Base-by-base conservation (phyloP, 2,329 filamentous ascomycete species). In the Calonectria hongkongensis region DNA sequence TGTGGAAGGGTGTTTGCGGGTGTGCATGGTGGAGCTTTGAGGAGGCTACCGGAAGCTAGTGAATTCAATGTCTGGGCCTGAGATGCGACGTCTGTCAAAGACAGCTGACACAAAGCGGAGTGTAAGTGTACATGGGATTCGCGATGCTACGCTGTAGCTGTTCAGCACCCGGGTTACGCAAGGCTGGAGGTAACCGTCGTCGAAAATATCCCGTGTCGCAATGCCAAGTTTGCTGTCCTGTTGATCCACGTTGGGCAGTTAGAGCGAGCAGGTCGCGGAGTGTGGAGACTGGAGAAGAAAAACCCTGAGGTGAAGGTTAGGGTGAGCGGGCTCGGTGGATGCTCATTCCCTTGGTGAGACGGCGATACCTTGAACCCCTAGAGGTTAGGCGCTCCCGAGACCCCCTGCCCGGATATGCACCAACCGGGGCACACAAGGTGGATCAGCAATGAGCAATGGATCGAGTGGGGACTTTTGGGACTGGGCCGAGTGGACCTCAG, bases 301-400 rank as follows among this genome's bases (percentile, higher is more conserved):
- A 70, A 50, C 28, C 56, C 68, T 70, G 68, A 70, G 54, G 70
- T 68, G 64, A 70, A 72, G 70, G 60, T 72, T 41, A 73, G 73
- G 65, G 47, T 69, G 66, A 62, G 71, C 58, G 62, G 50, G 45
- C 56, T 60, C 47, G 63, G 62, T 66, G 60, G 58, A 65, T 48
- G 54, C 30, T 60, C 56, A 66, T 71, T 79, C 75, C 74, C 74
- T 74, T 77, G 77, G 77, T 79, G 77, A 78, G 75, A 74, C 77
- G 68, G 71, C 58, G 73, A 79, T 74, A 79, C 78, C 78, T 79
- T 74, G 78, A 79, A 78, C 78, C 78, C 76, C 75, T 79, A 79
- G 78, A 79, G 78, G 78, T 80, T 79, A 79, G 78, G 78, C 76
- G 78, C 72, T 78, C 76, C 78, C 76, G 78, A 80, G 74, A 63